Conservation (phyloP, 2,329 filamentous ascomycete species). For the Penicillium nordicum region DNA sequence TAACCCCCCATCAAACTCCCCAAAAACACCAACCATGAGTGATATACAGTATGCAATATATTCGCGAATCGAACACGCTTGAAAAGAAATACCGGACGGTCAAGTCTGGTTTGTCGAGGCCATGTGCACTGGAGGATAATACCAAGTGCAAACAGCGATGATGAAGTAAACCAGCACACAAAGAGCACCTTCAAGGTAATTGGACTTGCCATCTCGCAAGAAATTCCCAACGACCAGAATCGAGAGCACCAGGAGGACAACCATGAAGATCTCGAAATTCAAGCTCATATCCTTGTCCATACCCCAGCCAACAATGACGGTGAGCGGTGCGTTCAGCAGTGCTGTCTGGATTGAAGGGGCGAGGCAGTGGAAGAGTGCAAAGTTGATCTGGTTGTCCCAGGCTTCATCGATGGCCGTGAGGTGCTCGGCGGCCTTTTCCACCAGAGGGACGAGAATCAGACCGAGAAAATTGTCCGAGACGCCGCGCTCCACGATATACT, state of each 20-base stretch:
- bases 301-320: constrained; percentile 81
- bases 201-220: constrained; percentile 80
- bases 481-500: constrained; percentile 54
- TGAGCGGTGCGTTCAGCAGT: constrained; percentile 78
- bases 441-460: constrained; percentile 72
- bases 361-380: constrained; percentile 79
- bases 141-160: constrained; percentile 60
- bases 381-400: constrained; percentile 67
- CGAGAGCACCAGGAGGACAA: constrained; percentile 74
- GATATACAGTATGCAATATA: not conserved
- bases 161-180: constrained; percentile 66
- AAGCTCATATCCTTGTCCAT: constrained; percentile 68
- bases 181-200: constrained; percentile 82
- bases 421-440: constrained; percentile 85
- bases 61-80: not conserved
- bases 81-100: not conserved
- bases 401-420: constrained; percentile 81
- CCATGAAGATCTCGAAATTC: constrained; percentile 83
- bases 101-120: constrained; percentile 20
- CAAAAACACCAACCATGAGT: not conserved
- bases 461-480: constrained; percentile 61
- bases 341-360: constrained; percentile 87
- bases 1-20: not conserved
- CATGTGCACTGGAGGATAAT: constrained; percentile 54
- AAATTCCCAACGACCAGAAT: constrained; percentile 87